Conservation (phyloP, 805 yeast genomes). For the Lipomyces yamadae region DNA sequence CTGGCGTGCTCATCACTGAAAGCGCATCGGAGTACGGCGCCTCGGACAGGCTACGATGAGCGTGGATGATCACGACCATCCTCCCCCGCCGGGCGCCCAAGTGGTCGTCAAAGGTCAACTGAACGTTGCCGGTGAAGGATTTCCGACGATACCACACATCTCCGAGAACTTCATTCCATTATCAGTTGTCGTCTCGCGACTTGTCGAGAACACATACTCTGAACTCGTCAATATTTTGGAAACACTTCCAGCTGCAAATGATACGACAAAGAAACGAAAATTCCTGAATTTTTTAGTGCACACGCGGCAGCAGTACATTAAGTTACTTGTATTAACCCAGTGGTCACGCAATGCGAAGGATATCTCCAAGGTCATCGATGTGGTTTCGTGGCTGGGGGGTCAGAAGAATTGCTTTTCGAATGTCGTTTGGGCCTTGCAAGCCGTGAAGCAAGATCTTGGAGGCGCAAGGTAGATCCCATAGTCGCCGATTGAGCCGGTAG, state of each 20-base stretch:
- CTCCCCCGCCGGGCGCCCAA: background rate
- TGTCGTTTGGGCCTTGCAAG: constrained; percentile 67
- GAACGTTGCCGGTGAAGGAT: background rate
- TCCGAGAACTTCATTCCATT: constrained; percentile 71
- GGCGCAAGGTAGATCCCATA: constrained; percentile 67
- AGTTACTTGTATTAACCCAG: constrained; percentile 81
- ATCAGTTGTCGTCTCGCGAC: constrained; percentile 60
- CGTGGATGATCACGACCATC: constrained; percentile 10
- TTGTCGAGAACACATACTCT: constrained; percentile 65
- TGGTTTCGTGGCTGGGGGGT: constrained; percentile 83
- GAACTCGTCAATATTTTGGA: constrained; percentile 66
- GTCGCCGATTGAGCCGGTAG: background rate
- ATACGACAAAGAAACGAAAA: constrained; percentile 66
- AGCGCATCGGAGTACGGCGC: constrained; percentile 17
- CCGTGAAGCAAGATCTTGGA: constrained; percentile 69
- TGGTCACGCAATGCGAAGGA: constrained; percentile 82
- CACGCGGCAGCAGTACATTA: constrained; percentile 80
- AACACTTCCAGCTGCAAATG: constrained; percentile 62
- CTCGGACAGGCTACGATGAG: constrained; percentile 23
- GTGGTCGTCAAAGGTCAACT: constrained; percentile 8
- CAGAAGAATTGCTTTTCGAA: constrained; percentile 73
- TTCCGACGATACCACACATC: constrained; percentile 70
- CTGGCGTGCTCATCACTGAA: background rate
- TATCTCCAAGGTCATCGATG: constrained; percentile 76
- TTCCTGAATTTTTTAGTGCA: constrained; percentile 71